phyloP scores from a whole-genome alignment of 2,329 filamentous ascomycete species.

The Phaeosphaeriaceae sp. region DNA sequence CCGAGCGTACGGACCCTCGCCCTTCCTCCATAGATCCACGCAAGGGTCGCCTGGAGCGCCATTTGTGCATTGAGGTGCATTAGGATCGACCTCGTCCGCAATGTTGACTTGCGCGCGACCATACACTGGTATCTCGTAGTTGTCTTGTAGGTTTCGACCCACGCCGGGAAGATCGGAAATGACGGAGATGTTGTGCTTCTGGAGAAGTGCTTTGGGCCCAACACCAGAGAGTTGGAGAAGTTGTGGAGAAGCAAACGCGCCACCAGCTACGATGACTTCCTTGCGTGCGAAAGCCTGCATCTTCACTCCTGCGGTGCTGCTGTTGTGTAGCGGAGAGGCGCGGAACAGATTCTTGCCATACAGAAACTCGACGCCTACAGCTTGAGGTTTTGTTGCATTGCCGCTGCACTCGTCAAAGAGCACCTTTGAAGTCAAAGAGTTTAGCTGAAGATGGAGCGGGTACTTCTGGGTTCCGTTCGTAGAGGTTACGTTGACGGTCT shows the following conservation, averaged over 20 bases:
- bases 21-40: slow-evolving; percentile 23
- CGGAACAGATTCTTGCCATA: slow-evolving; percentile 51
- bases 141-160: slow-evolving; percentile 31
- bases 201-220: slow-evolving; percentile 61
- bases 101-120: slow-evolving; percentile 45
- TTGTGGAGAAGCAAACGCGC: slow-evolving; percentile 68
- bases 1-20: slow-evolving; percentile 42
- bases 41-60: slow-evolving; percentile 26
- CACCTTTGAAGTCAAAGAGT: slow-evolving; percentile 50
- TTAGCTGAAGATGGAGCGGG: slow-evolving; percentile 35
- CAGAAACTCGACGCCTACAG: slow-evolving; percentile 54
- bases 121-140: slow-evolving; percentile 57
- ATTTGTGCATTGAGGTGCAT: slow-evolving; percentile 23
- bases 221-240: slow-evolving; percentile 69
- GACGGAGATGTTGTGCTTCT: slow-evolving; percentile 59
- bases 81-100: slow-evolving; percentile 4
- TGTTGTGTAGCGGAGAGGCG: slow-evolving; percentile 49
- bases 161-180: slow-evolving; percentile 56
- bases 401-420: slow-evolving; percentile 39
- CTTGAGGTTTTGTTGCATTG: slow-evolving; percentile 34
- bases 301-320: slow-evolving; percentile 9
- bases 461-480: slow-evolving; percentile 17
- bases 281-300: slow-evolving; percentile 25
- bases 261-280: slow-evolving; percentile 39
- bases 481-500: slow-evolving; percentile 10